Conservation (phyloP, 2,329 filamentous ascomycete species). For the Malbranchea zuffiana region DNA sequence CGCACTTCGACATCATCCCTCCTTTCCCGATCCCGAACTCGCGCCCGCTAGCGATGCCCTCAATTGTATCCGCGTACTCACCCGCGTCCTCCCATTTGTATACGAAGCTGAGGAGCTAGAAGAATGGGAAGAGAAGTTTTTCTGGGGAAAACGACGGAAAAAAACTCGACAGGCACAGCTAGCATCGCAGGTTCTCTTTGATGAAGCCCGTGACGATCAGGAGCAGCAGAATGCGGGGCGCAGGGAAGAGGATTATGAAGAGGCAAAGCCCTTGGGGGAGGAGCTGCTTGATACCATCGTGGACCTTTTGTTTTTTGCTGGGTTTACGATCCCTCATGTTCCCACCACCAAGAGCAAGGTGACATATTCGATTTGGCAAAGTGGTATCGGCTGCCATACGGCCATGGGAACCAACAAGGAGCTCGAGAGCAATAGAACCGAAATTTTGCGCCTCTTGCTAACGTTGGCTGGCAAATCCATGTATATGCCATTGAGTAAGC, state of each 20-base stretch:
- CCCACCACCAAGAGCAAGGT: constrained; percentile 65
- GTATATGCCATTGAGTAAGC: constrained; percentile 68
- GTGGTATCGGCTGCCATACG: constrained; percentile 88
- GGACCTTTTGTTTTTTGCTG: constrained; percentile 82
- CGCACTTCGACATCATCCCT: constrained; percentile 73
- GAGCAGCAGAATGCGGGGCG: constrained; percentile 32
- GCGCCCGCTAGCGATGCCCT: constrained; percentile 78
- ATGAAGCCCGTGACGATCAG: constrained; percentile 52
- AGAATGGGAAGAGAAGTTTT: constrained; percentile 84
- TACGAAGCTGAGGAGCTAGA: constrained; percentile 80
- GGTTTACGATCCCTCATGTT: constrained; percentile 71
- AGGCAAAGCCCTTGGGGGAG: constrained; percentile 77
- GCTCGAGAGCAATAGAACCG: constrained; percentile 82
- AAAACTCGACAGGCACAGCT: constrained; percentile 56
- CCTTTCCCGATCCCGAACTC: constrained; percentile 76
- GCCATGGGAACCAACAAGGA: constrained; percentile 81
- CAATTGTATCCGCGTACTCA: constrained; percentile 88
- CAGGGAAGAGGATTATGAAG: constrained; percentile 57
- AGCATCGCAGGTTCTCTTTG: constrained; percentile 70
- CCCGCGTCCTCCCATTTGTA: constrained; percentile 76
- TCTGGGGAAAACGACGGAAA: constrained; percentile 69
- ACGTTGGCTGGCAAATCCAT: constrained; percentile 83
- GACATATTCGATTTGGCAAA: constrained; percentile 94
- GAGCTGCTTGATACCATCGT: constrained; percentile 83
- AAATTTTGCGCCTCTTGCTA: constrained; percentile 75